Evolutionary conservation across 2,329 filamentous ascomycete species (phyloP), one percentile per base, ranked within the genome.

Genomic region (Cytospora leucostoma): DNA sequence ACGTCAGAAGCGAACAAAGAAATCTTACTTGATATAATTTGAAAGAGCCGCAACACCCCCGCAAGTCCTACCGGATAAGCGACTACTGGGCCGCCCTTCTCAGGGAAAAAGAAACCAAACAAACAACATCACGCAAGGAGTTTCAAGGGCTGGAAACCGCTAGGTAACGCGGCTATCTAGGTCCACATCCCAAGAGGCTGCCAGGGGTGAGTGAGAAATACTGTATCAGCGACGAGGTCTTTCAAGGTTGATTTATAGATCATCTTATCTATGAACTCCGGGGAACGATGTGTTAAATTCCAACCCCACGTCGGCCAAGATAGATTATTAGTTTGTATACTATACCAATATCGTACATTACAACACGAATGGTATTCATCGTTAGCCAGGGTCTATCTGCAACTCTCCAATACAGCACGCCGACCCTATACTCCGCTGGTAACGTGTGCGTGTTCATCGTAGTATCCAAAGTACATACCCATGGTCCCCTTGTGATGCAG

Each of bases 401-500:
- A 47, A 19, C 11, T 19, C n/a, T 12, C 21, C n/a, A 47, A 47
- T 19, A 21, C n/a, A 10, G n/a, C n/a, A 47, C 44, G n/a, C 44
- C 13, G 44, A 47, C 8, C n/a, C 11, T 8, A 47, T 47, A 27
- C 27, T 27, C 27, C 27, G 27, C 27, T 27, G 27, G 10, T 13
- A 38, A 6, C 37, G 1, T 38, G 12, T 13, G 5, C 15, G 2
- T 3, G 15, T 2, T 15, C 37, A 38, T 38, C 4, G 12, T 38
- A 38, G 27, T 27, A 27, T 27, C 27, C 37, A 13, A 13, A 38
- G 15, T 38, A 38, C 37, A 38, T 38, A 38, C 10, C 37, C 12
- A 38, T 38, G 37, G 37, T 38, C 59, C 50, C 59, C 56, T 51
- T 51, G 33, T 63, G 63, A 63, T 57, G 63, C 60, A 65, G 60